These are phyloP conservation scores for Pseudogymnoascus sp. DNA, from an alignment of 2,329 filamentous ascomycete genomes.

Conservation along the genomic window DNA sequence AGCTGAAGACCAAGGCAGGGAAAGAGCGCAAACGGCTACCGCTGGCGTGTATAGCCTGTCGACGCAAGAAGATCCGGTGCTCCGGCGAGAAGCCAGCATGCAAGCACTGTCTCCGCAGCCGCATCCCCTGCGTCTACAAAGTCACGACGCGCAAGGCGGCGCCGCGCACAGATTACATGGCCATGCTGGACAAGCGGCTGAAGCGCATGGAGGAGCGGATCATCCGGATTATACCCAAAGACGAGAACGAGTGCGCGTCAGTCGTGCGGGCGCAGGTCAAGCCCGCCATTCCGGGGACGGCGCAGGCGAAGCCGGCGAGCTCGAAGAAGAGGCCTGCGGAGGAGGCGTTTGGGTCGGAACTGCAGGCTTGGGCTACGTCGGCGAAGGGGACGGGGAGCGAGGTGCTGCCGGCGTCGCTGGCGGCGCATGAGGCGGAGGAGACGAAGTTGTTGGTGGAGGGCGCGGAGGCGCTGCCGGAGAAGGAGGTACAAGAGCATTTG, in stretches of 20 bases:
- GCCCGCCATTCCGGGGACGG: slow-evolving; percentile 57
- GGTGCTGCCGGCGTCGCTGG: slow-evolving; percentile 44
- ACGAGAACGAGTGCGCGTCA: slow-evolving; percentile 61
- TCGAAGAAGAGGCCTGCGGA: slow-evolving; percentile 76
- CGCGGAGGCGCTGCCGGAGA: slow-evolving; percentile 69
- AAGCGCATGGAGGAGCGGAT: slow-evolving; percentile 98
- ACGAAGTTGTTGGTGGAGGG: slow-evolving; percentile 75
- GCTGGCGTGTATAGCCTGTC: slow-evolving; percentile 88
- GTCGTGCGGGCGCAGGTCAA: slow-evolving; percentile 80
- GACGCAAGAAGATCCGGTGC: slow-evolving; percentile 95
- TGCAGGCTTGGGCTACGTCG: slow-evolving; percentile 72
- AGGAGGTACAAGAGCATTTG: slow-evolving; percentile 86
- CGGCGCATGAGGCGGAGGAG: slow-evolving; percentile 63
- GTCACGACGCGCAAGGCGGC: slow-evolving; percentile 91
- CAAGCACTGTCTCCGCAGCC: slow-evolving; percentile 87
- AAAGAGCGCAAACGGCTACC: slow-evolving; percentile 93
- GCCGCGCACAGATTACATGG: slow-evolving; percentile 96
- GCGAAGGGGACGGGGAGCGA: slow-evolving; percentile 44
- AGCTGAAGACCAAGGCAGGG: slow-evolving; percentile 83
- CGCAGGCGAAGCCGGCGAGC: slow-evolving; percentile 44
- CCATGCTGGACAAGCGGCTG: slow-evolving; percentile 91
- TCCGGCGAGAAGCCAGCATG: slow-evolving; percentile 96
- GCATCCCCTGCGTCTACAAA: slow-evolving; percentile 96
- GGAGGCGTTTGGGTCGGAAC: slow-evolving; percentile 76
- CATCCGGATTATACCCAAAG: slow-evolving; percentile 88